phyloP scores from a whole-genome alignment of 257 asterid genomes.

The Solanum stenotomum region DNA sequence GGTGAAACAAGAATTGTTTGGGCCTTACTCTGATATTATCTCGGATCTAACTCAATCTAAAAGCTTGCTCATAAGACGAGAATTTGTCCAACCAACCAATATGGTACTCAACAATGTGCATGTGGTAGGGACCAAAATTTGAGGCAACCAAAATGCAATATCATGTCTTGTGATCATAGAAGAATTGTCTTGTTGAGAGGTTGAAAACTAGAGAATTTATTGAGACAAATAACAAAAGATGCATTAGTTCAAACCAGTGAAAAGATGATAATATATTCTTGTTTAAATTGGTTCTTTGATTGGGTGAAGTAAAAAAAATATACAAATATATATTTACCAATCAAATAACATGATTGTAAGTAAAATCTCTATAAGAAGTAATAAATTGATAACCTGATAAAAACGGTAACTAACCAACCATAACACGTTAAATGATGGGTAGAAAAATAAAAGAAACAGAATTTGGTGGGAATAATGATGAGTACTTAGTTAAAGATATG shows the following conservation, averaged over 20 bases:
- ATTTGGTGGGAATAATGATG: slow-evolving; percentile 18
- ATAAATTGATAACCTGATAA: no score
- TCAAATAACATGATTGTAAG: neutral
- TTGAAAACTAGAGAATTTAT: neutral
- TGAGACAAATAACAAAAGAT: neutral
- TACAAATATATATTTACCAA: neutral
- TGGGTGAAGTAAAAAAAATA: neutral
- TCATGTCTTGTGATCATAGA: neutral
- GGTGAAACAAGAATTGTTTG: neutral
- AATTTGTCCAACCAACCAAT: neutral
- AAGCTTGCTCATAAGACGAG: neutral
- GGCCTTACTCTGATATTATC: neutral
- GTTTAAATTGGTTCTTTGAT: neutral
- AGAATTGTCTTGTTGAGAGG: neutral
- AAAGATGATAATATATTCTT: neutral
- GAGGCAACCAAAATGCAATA: neutral
- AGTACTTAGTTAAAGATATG: slow-evolving; percentile 6
- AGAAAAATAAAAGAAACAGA: slow-evolving; percentile 14
- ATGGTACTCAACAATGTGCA: neutral
- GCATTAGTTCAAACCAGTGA: neutral
- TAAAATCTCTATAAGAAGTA: neutral
- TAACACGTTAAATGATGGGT: neutral
- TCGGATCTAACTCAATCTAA: neutral
- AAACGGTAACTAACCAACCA: neutral
- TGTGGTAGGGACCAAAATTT: neutral